A percentile compares a stretch with the other conserved stretches of the same genome.
Conservation (phyloP, 2,329 filamentous ascomycete species). For the Scedosporium minutisporum region DNA sequence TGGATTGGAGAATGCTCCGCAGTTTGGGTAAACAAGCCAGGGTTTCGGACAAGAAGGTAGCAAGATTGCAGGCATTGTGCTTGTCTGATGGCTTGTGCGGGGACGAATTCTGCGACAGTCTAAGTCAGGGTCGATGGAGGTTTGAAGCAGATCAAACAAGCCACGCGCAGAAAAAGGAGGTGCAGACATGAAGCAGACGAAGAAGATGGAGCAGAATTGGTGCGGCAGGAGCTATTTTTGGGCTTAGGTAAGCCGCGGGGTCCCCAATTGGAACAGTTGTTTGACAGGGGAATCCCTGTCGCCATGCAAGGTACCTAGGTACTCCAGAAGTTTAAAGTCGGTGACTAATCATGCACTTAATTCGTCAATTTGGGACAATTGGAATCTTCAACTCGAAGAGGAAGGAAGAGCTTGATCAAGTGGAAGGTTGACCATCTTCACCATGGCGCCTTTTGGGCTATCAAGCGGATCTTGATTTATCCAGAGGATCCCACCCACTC, state of each 20-base stretch:
- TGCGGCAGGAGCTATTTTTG: background rate
- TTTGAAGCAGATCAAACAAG: slow-evolving; percentile 1
- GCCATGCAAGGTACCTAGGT: background rate
- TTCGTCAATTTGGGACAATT: background rate
- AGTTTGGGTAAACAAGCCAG: background rate
- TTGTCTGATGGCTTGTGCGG: background rate
- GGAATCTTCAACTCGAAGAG: background rate
- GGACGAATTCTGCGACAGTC: background rate
- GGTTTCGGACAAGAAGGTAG: background rate
- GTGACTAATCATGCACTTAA: background rate
- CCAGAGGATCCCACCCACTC: background rate
- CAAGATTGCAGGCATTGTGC: background rate
- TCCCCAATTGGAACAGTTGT: too few species aligned
- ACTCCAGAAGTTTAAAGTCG: background rate
- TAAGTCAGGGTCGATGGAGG: background rate
- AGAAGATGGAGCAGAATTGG: background rate
- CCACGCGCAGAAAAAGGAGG: background rate
- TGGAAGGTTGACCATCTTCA: background rate
- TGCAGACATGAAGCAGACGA: background rate
- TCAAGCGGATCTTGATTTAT: background rate
- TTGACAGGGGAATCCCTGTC: background rate
- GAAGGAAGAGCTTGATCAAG: background rate
- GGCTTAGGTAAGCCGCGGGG: background rate
- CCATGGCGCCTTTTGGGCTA: background rate
- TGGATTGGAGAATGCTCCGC: background rate